A percentile compares a stretch with the other conserved stretches of the same genome.
phyloP scores from a whole-genome alignment of 2,329 filamentous ascomycete genomes.

The Aspergillus japonicus region DNA sequence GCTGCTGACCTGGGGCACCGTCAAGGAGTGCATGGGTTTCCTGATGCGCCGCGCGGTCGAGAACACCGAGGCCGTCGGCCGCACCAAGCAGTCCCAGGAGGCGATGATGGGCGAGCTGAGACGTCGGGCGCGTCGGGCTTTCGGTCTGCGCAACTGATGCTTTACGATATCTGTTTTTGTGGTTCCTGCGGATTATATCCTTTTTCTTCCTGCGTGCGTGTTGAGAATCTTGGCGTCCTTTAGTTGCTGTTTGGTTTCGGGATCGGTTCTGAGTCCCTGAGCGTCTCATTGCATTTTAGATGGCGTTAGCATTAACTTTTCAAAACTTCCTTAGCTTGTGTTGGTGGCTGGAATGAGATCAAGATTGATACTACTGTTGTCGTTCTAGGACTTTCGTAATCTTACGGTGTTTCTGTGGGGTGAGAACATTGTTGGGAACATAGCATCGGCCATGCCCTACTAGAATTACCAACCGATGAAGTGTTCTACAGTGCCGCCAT shows the following conservation, averaged over 20 bases:
- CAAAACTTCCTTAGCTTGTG: neutral
- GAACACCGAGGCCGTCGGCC: constrained; percentile 63
- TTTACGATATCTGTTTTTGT: constrained; percentile 1
- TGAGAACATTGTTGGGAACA: no score
- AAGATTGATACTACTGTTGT: no score
- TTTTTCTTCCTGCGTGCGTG: constrained; percentile 4
- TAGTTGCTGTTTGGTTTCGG: constrained; percentile 7
- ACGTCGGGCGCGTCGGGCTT: constrained; percentile 28
- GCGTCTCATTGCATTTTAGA: constrained; percentile 28
- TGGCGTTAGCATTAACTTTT: constrained; percentile 21
- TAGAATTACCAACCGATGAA: no score
- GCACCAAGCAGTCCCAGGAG: constrained; percentile 49
- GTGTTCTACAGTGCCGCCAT: no score
- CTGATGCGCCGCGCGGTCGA: constrained; percentile 66
- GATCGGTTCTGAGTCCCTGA: constrained; percentile 18
- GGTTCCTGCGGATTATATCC: constrained; percentile 1
- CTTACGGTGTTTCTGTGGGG: no score
- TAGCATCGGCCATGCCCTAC: no score
- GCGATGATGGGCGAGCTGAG: constrained; percentile 39
- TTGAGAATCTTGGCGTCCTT: constrained; percentile 8
- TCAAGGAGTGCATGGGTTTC: constrained; percentile 61
- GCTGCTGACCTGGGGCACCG: constrained; percentile 60
- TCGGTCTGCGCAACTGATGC: constrained; percentile 24
- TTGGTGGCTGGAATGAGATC: no score
- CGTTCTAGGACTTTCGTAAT: no score